Conservation (phyloP, 352 stramenopile genomes). For the Plasmopara viticola region DNA sequence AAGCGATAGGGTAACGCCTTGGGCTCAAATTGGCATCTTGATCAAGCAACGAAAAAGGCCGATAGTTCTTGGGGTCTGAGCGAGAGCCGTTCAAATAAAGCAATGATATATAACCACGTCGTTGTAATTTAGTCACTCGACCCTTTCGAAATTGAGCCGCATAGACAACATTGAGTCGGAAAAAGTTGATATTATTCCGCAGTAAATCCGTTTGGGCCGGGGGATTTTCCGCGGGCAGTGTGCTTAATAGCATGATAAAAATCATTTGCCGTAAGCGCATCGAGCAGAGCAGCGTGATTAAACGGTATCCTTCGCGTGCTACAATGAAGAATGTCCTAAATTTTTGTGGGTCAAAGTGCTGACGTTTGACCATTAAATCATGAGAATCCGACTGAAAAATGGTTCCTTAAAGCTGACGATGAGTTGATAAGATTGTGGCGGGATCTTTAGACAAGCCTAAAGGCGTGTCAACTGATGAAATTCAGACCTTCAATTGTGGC, state of each 20-base stretch:
- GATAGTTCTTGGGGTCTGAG: no score
- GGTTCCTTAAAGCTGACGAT: slow-evolving; percentile 3
- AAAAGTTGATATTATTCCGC: no score
- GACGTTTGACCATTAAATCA: slow-evolving; percentile 2
- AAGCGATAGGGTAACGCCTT: no score
- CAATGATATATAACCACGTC: no score
- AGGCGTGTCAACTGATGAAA: slow-evolving; percentile 6
- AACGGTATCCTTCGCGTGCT: not conserved
- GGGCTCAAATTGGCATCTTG: no score
- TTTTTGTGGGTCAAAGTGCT: not conserved
- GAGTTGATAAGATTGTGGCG: not conserved
- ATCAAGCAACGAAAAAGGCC: no score
- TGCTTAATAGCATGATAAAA: not conserved
- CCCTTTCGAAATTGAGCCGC: no score
- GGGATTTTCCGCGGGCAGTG: not conserved
- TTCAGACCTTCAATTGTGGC: not conserved
- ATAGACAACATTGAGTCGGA: no score
- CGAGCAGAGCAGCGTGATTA: no score
- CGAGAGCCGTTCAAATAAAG: no score
- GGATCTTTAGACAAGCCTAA: slow-evolving; percentile 1
- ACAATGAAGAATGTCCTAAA: not conserved
- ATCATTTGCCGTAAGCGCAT: not conserved
- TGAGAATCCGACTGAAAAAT: slow-evolving; percentile 5
- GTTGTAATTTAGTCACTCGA: no score
- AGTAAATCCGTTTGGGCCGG: not conserved